phyloP scores from a whole-genome alignment of 148 eudicot genomes.

The Beta vulgaris region DNA sequence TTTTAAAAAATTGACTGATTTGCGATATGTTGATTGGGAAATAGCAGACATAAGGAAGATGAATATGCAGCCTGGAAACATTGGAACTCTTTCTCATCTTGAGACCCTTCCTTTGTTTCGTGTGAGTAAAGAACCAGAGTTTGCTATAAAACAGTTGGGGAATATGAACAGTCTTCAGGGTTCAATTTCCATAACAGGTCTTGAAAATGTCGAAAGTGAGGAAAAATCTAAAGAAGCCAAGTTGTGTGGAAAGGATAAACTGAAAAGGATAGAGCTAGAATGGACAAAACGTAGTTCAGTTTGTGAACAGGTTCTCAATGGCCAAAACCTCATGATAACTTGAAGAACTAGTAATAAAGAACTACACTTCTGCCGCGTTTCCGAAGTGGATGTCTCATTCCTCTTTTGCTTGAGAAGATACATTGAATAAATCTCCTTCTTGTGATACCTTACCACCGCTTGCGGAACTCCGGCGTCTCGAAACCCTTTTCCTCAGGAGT shows the following conservation, averaged over 20 bases:
- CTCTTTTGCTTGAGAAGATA: neutral
- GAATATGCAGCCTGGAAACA: neutral
- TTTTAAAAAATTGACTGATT: neutral
- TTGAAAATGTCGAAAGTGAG: neutral
- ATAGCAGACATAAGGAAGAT: neutral
- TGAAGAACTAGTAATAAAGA: conserved; percentile 9
- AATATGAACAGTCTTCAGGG: neutral
- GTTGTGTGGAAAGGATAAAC: neutral
- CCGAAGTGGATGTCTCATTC: conserved; percentile 4
- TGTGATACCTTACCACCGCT: neutral
- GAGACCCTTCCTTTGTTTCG: neutral
- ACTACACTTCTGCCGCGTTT: neutral
- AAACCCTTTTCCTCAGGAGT: neutral
- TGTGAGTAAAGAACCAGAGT: neutral
- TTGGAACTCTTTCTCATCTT: neutral
- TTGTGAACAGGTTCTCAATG: neutral
- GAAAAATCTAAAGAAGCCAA: neutral
- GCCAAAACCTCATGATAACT: conserved; percentile 10
- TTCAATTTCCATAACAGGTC: neutral
- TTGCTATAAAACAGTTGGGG: neutral
- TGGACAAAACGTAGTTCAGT: neutral
- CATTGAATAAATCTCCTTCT: neutral
- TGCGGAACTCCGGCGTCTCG: conserved; percentile 4
- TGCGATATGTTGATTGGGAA: neutral
- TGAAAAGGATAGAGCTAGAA: neutral